Evolutionary conservation across 192 early-diverging fungal species (phyloP), one percentile per base, ranked within the genome.

Genomic region (Entomortierella parvispora): DNA sequence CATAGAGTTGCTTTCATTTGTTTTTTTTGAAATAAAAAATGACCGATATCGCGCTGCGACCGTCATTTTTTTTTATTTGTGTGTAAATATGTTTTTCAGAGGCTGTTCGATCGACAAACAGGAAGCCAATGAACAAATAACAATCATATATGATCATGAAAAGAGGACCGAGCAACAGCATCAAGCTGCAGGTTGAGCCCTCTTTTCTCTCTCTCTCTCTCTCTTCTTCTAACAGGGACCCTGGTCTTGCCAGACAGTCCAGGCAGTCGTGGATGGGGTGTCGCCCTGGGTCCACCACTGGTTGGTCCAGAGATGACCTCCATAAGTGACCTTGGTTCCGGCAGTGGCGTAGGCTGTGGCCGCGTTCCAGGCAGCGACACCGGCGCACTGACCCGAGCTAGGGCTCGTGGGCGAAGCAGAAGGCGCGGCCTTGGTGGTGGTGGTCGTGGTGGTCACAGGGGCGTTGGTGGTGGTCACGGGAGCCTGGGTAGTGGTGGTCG

Each of bases 201-300:
- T 20, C 9, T 22, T 22, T 8, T 22, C 48, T 20, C n/a, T 11
- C n/a, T 49, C 18, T 42, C 15, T 4, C 34, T 15, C 37, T 20
- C 56, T 2, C 33, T 17, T 49, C 45, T 42, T 62, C 29, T 40
- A 54, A 20, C 53, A 68, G 4, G 61, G 29, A 37, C 61, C 61
- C 3, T 31, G 11, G 26, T 63, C 61, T 22, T 63, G 18, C 77
- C 77, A 79, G 53, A 58, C 77, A 29, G 51, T 56, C 55, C 65
- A 76, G 15, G 37, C 56, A 47, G 51, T 3, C 11, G 46, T 49
- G 2, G 20, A 49, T 43, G 77, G 77, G 15, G 51, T 45, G 29
- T 79, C 68, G 48, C 51, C 44, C 20, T 70, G 62, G 26, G 62
- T 79, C 68, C 68, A 79, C 77, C 77, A 79, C 51, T 70, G 45